Evolutionary conservation across 257 asterid species (phyloP).

Genomic region (Rehmannia glutinosa): DNA sequence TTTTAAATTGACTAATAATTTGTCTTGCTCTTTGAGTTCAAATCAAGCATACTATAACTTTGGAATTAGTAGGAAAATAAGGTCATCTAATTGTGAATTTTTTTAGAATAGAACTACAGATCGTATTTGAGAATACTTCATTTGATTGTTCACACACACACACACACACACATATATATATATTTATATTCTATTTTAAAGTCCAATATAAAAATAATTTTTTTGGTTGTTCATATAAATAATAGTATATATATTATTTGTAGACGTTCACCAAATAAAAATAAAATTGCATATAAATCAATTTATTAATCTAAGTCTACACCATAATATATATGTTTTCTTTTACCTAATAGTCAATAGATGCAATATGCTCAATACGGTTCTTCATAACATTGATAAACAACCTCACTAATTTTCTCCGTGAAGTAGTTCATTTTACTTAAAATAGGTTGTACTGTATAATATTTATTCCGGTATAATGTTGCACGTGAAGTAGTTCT

Average conservation of each 20-base stretch:
- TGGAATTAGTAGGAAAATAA: no score
- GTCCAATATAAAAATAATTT: no score
- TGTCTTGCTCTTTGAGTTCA: constrained; percentile 29
- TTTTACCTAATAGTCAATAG: no score
- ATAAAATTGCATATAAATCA: no score
- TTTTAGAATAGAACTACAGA: no score
- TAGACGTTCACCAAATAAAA: not conserved
- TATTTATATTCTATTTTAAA: no score
- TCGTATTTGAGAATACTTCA: not conserved
- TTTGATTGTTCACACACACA: not conserved
- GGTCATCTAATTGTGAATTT: no score
- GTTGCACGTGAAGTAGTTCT: constrained; percentile 45
- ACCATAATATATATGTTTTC: no score
- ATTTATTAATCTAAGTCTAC: no score
- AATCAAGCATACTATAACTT: constrained; percentile 15
- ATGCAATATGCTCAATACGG: not conserved
- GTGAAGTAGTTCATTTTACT: constrained; percentile 12
- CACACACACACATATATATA: not conserved
- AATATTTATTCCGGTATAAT: constrained; percentile 15
- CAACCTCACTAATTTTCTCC: constrained; percentile 11
- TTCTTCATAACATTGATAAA: not conserved
- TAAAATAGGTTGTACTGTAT: constrained; percentile 18
- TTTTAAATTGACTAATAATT: constrained; percentile 23
- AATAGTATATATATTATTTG: no score
- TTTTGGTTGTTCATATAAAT: no score